Conservation (phyloP, 1,139 yeast species). For the Candida sojae region DNA sequence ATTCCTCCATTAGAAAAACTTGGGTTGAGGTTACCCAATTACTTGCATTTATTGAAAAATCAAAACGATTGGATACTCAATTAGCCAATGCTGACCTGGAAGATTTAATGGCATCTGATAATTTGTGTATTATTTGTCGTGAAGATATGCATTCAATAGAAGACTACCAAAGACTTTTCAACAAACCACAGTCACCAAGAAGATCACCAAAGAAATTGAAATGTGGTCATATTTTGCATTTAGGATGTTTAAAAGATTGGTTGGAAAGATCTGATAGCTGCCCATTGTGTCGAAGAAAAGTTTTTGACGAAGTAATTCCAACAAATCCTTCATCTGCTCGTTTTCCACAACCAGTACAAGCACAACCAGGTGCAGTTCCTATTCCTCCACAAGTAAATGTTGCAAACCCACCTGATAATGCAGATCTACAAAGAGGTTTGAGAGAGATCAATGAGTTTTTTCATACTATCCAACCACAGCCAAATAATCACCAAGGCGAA, state of each 20-base stretch:
- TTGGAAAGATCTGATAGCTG: constrained; percentile 87
- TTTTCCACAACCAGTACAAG: background rate
- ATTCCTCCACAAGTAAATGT: background rate
- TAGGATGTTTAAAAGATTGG: constrained; percentile 93
- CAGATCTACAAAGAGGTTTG: constrained; percentile 5
- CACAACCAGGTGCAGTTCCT: constrained; percentile 5
- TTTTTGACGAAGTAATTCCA: constrained; percentile 28
- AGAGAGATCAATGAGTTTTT: constrained; percentile 5
- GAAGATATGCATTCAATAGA: constrained; percentile 67
- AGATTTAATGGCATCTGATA: constrained; percentile 62
- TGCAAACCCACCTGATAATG: background rate
- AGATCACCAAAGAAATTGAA: constrained; percentile 70
- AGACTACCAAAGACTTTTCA: constrained; percentile 23
- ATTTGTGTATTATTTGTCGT: constrained; percentile 79
- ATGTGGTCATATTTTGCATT: constrained; percentile 88
- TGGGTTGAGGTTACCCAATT: constrained; percentile 54
- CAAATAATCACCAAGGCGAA: background rate
- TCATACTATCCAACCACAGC: background rate
- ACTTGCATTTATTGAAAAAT: constrained; percentile 56
- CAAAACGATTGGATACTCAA: constrained; percentile 64
- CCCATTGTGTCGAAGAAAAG: constrained; percentile 88
- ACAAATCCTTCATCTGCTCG: constrained; percentile 5
- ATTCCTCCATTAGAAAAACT: constrained; percentile 52
- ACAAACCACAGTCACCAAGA: constrained; percentile 36
- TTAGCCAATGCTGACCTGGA: constrained; percentile 60